These are phyloP conservation scores for Populus hybrid DNA, from an alignment of 441 rosid species.

Conservation along the genomic window DNA sequence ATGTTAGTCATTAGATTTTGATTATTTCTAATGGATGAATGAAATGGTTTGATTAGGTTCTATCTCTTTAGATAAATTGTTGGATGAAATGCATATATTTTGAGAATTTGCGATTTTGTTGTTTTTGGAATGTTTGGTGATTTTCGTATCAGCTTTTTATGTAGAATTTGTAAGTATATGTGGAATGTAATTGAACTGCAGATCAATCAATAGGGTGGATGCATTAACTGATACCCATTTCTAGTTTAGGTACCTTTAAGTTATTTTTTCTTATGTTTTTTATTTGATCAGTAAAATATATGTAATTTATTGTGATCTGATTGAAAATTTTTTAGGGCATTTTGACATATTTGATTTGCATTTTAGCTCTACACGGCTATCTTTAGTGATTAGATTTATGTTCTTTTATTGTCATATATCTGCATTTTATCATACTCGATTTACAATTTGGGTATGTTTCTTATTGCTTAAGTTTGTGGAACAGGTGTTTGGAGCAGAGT, in stretches of 20 bases:
- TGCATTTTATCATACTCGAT: neutral
- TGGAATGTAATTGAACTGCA: neutral
- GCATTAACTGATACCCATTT: too few relatives aligned
- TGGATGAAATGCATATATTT: too few relatives aligned
- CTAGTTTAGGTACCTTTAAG: neutral
- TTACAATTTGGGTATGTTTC: neutral
- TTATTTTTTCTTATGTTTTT: too few relatives aligned
- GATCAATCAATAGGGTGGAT: neutral
- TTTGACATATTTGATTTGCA: neutral
- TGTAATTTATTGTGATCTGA: neutral
- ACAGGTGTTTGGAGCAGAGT: conserved; percentile 90
- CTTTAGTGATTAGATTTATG: neutral
- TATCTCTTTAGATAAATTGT: too few relatives aligned
- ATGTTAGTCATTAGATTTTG: neutral
- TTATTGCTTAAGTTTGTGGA: neutral
- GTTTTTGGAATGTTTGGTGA: too few relatives aligned
- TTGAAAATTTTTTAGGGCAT: neutral
- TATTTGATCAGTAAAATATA: too few relatives aligned
- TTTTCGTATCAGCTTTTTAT: too few relatives aligned
- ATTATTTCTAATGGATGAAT: neutral
- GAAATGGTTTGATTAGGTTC: neutral
- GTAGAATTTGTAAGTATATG: too few relatives aligned
- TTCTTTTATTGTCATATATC: neutral
- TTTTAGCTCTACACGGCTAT: neutral
- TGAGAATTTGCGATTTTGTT: too few relatives aligned